Conservation (phyloP, 768 basidiomycete genomes). For the Phylloporus sp. region DNA sequence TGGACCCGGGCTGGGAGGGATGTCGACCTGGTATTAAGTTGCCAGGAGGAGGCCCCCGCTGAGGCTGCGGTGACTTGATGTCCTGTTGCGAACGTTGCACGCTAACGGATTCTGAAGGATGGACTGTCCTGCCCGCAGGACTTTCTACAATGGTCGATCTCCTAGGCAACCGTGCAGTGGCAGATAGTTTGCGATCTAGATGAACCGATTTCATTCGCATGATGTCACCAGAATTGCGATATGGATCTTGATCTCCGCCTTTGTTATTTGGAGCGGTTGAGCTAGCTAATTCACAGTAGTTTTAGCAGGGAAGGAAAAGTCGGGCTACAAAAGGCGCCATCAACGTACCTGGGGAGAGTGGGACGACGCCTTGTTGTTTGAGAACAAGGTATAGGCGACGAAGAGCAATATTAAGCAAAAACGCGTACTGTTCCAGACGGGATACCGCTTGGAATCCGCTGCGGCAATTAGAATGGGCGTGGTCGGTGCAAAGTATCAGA, state of each 20-base stretch:
- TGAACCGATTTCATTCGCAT: conserved; percentile 94
- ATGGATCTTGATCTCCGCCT: conserved; percentile 59
- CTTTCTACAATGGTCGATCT: conserved; percentile 95
- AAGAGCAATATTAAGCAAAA: conserved; percentile 91
- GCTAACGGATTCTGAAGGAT: conserved; percentile 56
- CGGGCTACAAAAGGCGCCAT: conserved; percentile 3
- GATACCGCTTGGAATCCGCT: conserved; percentile 88
- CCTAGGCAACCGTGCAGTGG: conserved; percentile 87
- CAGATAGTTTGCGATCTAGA: conserved; percentile 91
- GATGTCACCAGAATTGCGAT: conserved; percentile 84
- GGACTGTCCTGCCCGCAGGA: conserved; percentile 82
- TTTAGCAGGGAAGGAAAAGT: conserved; percentile 11
- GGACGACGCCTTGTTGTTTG: conserved; percentile 86
- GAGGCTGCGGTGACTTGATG: conserved; percentile 35
- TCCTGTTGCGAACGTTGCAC: conserved; percentile 44
- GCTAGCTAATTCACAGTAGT: conserved; percentile 16
- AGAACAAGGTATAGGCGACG: conserved; percentile 82
- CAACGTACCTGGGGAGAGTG: conserved; percentile 65
- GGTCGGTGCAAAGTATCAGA: conserved; percentile 71
- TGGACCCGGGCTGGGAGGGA: conserved; percentile 30
- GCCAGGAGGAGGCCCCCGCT: conserved; percentile 35
- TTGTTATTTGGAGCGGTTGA: conserved; percentile 32
- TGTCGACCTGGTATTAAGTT: conserved; percentile 34
- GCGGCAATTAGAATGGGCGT: conserved; percentile 62
- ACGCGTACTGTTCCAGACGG: conserved; percentile 95